phyloP scores from a whole-genome alignment of 2,329 filamentous ascomycete species.

The Stemphylium lycopersici region DNA sequence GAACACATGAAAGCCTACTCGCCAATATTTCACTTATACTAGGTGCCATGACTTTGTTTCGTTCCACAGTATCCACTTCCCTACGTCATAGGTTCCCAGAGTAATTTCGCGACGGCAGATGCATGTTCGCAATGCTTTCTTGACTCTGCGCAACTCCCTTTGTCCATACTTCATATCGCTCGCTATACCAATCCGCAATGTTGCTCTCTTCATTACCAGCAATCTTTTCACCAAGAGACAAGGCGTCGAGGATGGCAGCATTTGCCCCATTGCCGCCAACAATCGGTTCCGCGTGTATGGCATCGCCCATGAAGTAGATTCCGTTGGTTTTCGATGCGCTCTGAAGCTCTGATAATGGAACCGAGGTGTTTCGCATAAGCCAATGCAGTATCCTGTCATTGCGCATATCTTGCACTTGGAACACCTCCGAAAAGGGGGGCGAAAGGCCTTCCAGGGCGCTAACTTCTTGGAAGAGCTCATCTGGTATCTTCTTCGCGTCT shows the following conservation, averaged over 20 bases:
- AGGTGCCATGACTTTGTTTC: too few relatives aligned
- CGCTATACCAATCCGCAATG: background rate
- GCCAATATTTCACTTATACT: too few relatives aligned
- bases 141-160: background rate
- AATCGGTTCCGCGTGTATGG: conserved; percentile 50
- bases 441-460: conserved; percentile 28
- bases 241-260: conserved; percentile 47
- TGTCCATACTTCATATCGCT: background rate
- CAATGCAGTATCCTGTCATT: conserved; percentile 49
- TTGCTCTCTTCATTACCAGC: background rate
- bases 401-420: conserved; percentile 38
- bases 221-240: conserved; percentile 33
- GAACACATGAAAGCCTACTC: too few relatives aligned
- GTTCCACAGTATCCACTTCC: background rate
- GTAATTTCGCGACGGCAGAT: background rate
- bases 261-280: conserved; percentile 51
- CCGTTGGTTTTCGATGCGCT: conserved; percentile 8
- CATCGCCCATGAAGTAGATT: conserved; percentile 44
- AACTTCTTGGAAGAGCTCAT: conserved; percentile 47
- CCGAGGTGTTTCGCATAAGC: conserved; percentile 49
- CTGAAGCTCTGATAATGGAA: conserved; percentile 27
- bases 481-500: conserved; percentile 44
- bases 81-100: background rate
- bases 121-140: background rate
- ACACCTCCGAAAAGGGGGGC: conserved; percentile 42